phyloP scores from a whole-genome alignment of 805 yeast genomes.

The Lipomyces yamadae region DNA sequence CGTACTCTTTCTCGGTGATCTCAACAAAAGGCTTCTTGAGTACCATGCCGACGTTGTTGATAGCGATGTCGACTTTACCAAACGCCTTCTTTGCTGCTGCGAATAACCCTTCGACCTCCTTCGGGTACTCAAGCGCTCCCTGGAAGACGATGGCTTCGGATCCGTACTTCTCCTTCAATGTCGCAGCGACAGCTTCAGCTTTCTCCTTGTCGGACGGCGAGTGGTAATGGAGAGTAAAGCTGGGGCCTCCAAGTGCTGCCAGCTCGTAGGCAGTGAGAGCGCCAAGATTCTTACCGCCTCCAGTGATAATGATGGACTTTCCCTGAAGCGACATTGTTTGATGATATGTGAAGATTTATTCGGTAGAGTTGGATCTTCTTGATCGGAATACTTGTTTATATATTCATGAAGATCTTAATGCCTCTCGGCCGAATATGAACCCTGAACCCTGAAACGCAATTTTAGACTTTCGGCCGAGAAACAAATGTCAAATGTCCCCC shows the following conservation, averaged over 20 bases:
- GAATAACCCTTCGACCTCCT: slow-evolving; percentile 53
- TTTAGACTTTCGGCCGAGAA: too few species aligned
- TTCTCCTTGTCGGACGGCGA: slow-evolving; percentile 49
- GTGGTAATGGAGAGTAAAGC: slow-evolving; percentile 61
- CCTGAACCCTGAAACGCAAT: too few species aligned
- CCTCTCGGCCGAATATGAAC: too few species aligned
- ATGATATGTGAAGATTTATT: too few species aligned
- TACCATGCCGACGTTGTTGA: slow-evolving; percentile 70
- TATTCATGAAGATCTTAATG: too few species aligned
- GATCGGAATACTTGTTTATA: too few species aligned
- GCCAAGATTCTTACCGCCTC: slow-evolving; percentile 68
- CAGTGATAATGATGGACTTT: slow-evolving; percentile 60
- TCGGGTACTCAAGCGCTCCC: slow-evolving; percentile 52
- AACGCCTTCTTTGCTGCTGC: slow-evolving; percentile 51
- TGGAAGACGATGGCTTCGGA: slow-evolving; percentile 53
- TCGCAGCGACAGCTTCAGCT: slow-evolving; percentile 45
- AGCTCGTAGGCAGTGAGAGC: slow-evolving; percentile 57
- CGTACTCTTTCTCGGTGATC: slow-evolving; percentile 60
- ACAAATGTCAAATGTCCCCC: too few species aligned
- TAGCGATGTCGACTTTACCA: slow-evolving; percentile 64
- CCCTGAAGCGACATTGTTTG: slow-evolving; percentile 43
- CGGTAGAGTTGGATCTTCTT: too few species aligned
- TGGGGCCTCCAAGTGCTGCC: slow-evolving; percentile 57
- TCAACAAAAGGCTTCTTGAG: slow-evolving; percentile 63
- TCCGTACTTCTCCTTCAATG: slow-evolving; percentile 47